Conservation (phyloP, 2,329 filamentous ascomycete species). For the Neospermospora avenae region DNA sequence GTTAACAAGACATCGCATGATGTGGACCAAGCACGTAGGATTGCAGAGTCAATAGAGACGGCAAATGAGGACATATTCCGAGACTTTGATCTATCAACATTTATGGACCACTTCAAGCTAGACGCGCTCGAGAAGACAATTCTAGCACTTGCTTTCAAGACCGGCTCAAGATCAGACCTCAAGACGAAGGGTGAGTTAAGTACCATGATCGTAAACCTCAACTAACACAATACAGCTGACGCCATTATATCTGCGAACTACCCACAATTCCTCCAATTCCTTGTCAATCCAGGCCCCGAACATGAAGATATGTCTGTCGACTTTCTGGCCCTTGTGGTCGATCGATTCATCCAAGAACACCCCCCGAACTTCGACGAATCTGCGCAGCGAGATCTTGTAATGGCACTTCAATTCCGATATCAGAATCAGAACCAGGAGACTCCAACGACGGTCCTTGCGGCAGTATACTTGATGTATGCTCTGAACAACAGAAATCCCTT, state of each 20-base stretch:
- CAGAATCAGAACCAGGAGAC: slow-evolving; percentile 54
- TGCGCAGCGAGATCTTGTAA: slow-evolving; percentile 64
- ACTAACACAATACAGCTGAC: slow-evolving; percentile 59
- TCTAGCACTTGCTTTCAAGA: slow-evolving; percentile 84
- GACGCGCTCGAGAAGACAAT: slow-evolving; percentile 85
- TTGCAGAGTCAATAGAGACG: slow-evolving; percentile 88
- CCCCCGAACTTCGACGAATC: slow-evolving; percentile 81
- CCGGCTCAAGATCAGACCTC: slow-evolving; percentile 74
- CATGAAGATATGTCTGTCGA: slow-evolving; percentile 64
- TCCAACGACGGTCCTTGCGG: slow-evolving; percentile 68
- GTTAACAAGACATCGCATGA: slow-evolving; percentile 83
- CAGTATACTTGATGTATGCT: slow-evolving; percentile 66
- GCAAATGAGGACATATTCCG: slow-evolving; percentile 91
- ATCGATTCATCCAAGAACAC: slow-evolving; percentile 82
- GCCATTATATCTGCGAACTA: slow-evolving; percentile 83
- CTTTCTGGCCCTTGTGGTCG: slow-evolving; percentile 76
- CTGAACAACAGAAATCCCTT: slow-evolving; percentile 58
- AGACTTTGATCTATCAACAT: slow-evolving; percentile 93
- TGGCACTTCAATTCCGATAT: slow-evolving; percentile 62
- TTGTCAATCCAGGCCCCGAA: slow-evolving; percentile 62
- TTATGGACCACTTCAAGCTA: slow-evolving; percentile 93
- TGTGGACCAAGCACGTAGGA: slow-evolving; percentile 78
- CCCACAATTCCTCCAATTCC: slow-evolving; percentile 70
- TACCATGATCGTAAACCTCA: not conserved
- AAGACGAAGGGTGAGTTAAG: slow-evolving; percentile 73